Evolutionary conservation across 2,329 filamentous ascomycete genomes (phyloP), one percentile per base, ranked within the genome.

Genomic region (Colletotrichum lini): DNA sequence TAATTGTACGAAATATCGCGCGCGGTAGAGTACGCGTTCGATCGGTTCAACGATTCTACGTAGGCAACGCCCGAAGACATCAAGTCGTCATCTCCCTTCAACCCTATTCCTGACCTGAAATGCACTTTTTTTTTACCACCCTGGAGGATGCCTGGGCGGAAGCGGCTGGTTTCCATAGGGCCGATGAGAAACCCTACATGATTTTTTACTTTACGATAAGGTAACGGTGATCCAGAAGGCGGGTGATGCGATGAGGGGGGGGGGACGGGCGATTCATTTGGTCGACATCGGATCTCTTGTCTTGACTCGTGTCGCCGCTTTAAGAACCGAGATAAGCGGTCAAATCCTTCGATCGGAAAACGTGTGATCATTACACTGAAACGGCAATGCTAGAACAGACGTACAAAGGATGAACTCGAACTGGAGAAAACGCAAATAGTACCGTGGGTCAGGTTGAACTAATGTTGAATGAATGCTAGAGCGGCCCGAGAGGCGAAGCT

Each of bases 171-270:
- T 58, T 66, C 62, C 61, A 47, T 62, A 62, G 67, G 26, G 47
- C 58, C 30, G 26, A 26, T 26, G n/a, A 60, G 54, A n/a, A 56
- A 26, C 61, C 42, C 61, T 54, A 65, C 67, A 18, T 61, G 42
- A 59, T 54, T 35, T 21, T 60, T 66, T 59, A 65, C 60, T 54
- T 59, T 60, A 65, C 54, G 62, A 70, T 70, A 66, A 70, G 30
- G 54, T 60, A 66, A 66, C 26, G 49, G 62, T 60, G 56, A 54
- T 49, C 45, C 42, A 60, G 53, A 26, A 42, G n/a, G 60, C 35
- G 60, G 60, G 53, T 49, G 60, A 52, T 65, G 50, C 21, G 60
- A 42, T 35, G 60, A 65, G 66, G 66, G 60, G 66, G 66, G 66
- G 60, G 66, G 53, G 59, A 53, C 60, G 45, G 45, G 38, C 60